Percentiles rank a stretch among this genome's conserved stretches.
Evolutionary conservation across 441 rosid genomes (phyloP).

Genomic region (Jatropha multifida): DNA sequence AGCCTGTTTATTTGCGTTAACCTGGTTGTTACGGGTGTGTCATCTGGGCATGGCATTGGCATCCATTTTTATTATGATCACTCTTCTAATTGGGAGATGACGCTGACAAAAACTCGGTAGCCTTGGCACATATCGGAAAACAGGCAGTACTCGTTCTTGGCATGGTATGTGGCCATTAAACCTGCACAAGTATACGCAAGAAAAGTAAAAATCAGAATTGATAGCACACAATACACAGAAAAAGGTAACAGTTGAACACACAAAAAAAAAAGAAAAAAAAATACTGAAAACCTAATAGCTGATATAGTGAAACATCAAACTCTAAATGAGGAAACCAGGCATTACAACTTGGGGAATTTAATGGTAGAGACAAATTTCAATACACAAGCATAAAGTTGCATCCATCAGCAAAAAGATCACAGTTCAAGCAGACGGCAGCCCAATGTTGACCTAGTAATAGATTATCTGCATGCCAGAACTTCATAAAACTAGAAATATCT

Average conservation of each 20-base stretch:
- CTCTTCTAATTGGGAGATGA: conserved; percentile 76
- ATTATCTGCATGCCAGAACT: neutral
- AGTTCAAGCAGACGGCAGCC: neutral
- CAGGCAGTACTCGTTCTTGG: conserved; percentile 92
- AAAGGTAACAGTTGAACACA: neutral
- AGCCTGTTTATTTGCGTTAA: too few species aligned
- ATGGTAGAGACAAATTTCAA: neutral
- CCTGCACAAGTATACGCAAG: conserved; percentile 40
- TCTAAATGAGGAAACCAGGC: neutral
- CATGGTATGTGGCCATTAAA: conserved; percentile 91
- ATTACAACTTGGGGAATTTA: neutral
- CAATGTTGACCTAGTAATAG: neutral
- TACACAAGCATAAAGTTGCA: neutral
- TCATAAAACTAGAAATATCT: neutral
- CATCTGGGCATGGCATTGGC: neutral
- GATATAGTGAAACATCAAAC: neutral
- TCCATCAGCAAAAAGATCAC: neutral
- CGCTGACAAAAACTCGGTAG: conserved; percentile 58
- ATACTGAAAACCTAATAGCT: neutral
- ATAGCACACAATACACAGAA: neutral
- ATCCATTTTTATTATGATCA: conserved; percentile 24
- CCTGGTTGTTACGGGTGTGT: neutral
- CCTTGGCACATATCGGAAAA: conserved; percentile 93
- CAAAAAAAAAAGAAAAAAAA: neutral
- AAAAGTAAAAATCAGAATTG: neutral